Base-by-base conservation (phyloP, 495 filamentous ascomycete species). In the Amorphotheca resinae region DNA sequence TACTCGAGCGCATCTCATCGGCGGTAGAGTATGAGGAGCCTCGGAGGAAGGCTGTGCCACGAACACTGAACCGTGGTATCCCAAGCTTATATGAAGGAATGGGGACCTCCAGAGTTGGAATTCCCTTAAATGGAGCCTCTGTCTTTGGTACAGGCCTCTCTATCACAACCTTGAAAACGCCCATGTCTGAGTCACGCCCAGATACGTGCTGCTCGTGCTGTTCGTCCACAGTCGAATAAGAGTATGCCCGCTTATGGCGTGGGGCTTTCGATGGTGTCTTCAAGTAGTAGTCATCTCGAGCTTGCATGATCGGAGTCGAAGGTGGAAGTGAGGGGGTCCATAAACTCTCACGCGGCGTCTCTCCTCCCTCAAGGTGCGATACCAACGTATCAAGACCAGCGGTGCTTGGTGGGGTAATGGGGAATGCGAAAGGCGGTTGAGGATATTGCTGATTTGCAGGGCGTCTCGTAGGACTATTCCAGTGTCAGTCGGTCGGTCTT, bases 21-120 rank as follows among this genome's bases (percentile, higher is more conserved):
- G 66, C 70, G 3, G 68, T 64, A 8, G 73, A 71, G 49, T 73
- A 72, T 4, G 69, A 76, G 5, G 87, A 91, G 55, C 77, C 84
- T 42, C 84, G 81, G 49, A 96, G 69, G 46, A 84, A 75, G 2
- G 87, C 80, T 34, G 79, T 91, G 6, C 87, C 84, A 45, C 75
- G 72, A 15, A 74, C 61, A 48, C 80, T 89, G 59, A 94, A 95
- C 34, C 77, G 76, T 8, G 87, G 82, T 2, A 82, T 81, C 3
- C 86, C 87, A 41, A 96, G 67, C 41, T 79, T 77, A 65, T 93
- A 93, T 48, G 84, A 79, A 31, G 91, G 87, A 43, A 95, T 93
- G 6, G 82, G 73, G 26, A 89, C 72, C 49, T 93, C 77, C 36
- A 95, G 59, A 30, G 79, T 62, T 14, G 77, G 77, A 30, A 70